Evolutionary conservation across 805 yeast genomes (phyloP), one percentile per base, ranked within the genome.

Genomic region (Starmerella potacharoeniae): DNA sequence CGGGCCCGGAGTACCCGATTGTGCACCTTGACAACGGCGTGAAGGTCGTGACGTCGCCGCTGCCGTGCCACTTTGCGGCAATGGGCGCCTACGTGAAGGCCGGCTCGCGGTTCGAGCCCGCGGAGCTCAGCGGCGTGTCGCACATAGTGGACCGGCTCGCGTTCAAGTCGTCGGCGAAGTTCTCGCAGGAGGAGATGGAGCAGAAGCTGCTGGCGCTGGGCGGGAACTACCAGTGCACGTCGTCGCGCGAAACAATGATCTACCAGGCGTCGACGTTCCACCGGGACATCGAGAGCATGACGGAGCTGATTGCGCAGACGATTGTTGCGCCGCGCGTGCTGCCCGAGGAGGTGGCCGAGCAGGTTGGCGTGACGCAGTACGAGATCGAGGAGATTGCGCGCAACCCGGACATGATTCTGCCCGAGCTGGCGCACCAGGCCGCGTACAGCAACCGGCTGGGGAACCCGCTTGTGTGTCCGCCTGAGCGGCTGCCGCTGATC

Each of bases 201-300:
- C 84, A 84, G 60, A 77, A 77, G 22, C 73, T 93, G 58, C 89
- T 88, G 55, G 74, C 79, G 39, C 69, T 93, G 55, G 98, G 98
- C 49, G 98, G 97, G 13, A 91, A 89, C 68, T 89, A 85, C 70
- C 90, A 87, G 81, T 86, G 95, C 65, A 84, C 95, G 0, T 84
- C 96, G 0, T 86, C 95, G 7, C 77, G 98, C 65, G 98, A 93
- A 69, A 79, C 95, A 4, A 77, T 91, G 73, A 80, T 91, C 72
- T 93, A 93, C 69, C 97, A 93, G 70, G 95, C 97, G 1, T 83
- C 95, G 3, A 95, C 89, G 0, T 91, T 93, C 76, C 90, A 90
- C 67, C 75, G 77, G 46, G 96, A 90, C 65, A 82, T 84, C 9
- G 91, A 80, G 41, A 73, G 75, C 60, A 88, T 93, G 95, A 79